A percentile compares a stretch with the other conserved stretches of the same genome.
These are phyloP conservation scores for Suhomyces sp. DNA, from an alignment of 805 yeast species.

Conservation along the genomic window DNA sequence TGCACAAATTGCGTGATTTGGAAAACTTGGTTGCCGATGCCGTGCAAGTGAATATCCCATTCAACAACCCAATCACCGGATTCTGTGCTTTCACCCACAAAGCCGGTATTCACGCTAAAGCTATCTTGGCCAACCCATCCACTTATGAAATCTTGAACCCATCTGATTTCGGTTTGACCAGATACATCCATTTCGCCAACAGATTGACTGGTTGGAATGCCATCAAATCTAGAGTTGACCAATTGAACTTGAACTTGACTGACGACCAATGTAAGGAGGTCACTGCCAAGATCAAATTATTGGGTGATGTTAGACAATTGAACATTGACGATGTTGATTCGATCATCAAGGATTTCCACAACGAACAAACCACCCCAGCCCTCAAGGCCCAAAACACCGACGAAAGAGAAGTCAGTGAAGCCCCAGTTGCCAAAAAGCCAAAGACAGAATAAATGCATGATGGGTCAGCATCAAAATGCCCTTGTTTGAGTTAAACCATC, in stretches of 20 bases:
- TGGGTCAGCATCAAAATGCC: background rate
- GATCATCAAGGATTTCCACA: slow-evolving; percentile 90
- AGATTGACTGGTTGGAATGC: slow-evolving; percentile 99
- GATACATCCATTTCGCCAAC: slow-evolving; percentile 97
- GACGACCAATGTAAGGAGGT: slow-evolving; percentile 96
- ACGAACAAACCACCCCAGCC: slow-evolving; percentile 59
- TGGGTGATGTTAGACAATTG: slow-evolving; percentile 93
- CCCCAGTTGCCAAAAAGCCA: slow-evolving; percentile 40
- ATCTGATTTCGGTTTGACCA: slow-evolving; percentile 88
- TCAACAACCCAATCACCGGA: slow-evolving; percentile 98
- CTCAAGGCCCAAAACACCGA: slow-evolving; percentile 13
- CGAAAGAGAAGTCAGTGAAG: slow-evolving; percentile 24
- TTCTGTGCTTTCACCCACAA: slow-evolving; percentile 99
- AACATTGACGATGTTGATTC: slow-evolving; percentile 97
- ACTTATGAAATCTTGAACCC: slow-evolving; percentile 98
- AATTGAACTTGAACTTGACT: slow-evolving; percentile 81
- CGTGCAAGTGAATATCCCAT: slow-evolving; percentile 94
- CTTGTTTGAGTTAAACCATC: background rate
- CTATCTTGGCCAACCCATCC: slow-evolving; percentile 96
- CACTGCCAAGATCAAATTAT: slow-evolving; percentile 84
- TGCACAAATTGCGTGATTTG: slow-evolving; percentile 92
- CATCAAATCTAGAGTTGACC: slow-evolving; percentile 96
- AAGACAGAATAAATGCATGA: slow-evolving; percentile 21
- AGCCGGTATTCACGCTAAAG: slow-evolving; percentile 99
- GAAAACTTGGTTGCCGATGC: slow-evolving; percentile 97